A percentile compares a stretch with the other conserved stretches of the same genome.
phyloP scores from a whole-genome alignment of 306 rosid genomes.

The Pyrus communis region DNA sequence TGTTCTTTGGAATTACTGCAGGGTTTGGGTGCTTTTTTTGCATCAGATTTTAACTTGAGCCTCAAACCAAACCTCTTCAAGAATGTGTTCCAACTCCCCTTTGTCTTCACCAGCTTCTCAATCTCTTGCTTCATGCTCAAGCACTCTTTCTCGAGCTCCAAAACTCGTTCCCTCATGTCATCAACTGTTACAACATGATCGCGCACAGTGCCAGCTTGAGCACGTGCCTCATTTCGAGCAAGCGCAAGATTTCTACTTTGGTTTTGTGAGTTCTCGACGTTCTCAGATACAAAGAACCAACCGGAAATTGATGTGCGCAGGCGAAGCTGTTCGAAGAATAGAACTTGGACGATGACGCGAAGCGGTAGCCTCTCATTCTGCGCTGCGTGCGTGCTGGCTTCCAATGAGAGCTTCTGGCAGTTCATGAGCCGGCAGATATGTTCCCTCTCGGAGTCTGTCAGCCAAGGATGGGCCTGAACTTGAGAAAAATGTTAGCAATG shows the following conservation, averaged over 20 bases:
- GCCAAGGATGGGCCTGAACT: conserved; percentile 72
- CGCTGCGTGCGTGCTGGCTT: conserved; percentile 93
- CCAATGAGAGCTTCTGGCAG: conserved; percentile 88
- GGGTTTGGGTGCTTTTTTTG: conserved; percentile 38
- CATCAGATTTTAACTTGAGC: conserved; percentile 39
- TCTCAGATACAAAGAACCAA: conserved; percentile 74
- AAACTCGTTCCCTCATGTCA: conserved; percentile 51
- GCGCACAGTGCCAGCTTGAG: conserved; percentile 8
- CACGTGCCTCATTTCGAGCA: conserved; percentile 17
- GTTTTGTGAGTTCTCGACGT: conserved; percentile 48
- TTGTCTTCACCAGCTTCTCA: conserved; percentile 66
- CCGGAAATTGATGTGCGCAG: conserved; percentile 77
- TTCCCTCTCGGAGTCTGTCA: conserved; percentile 78
- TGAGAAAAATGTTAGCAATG: background rate
- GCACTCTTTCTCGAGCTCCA: conserved; percentile 77
- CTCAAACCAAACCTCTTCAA: conserved; percentile 52
- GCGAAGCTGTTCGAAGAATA: conserved; percentile 85
- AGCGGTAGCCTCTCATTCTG: conserved; percentile 90
- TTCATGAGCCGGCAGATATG: conserved; percentile 79
- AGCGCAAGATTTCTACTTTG: conserved; percentile 44
- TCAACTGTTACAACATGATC: conserved; percentile 33
- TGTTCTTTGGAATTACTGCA: conserved; percentile 32
- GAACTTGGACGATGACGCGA: conserved; percentile 72
- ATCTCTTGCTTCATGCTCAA: conserved; percentile 64
- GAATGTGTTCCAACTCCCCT: conserved; percentile 58